Evolutionary conservation across 2,329 filamentous ascomycete species (phyloP).

Genomic region (Apiospora sp.): DNA sequence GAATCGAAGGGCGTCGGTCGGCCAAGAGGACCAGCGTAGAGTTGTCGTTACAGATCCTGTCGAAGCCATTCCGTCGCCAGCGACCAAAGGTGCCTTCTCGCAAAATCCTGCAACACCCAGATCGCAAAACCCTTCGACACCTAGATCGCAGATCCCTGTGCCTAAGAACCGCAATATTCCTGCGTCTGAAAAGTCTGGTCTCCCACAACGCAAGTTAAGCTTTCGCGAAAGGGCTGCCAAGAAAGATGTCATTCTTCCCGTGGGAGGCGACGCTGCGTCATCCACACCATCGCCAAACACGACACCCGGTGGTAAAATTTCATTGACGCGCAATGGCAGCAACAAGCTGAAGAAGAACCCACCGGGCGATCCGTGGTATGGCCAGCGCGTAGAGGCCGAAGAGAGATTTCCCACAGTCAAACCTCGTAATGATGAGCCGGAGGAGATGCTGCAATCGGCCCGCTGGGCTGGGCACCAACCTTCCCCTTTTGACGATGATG

Average conservation of each 20-base stretch:
- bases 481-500: slow-evolving; percentile 26
- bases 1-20: slow-evolving; percentile 37
- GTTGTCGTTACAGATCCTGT: slow-evolving; percentile 24
- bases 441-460: slow-evolving; percentile 8
- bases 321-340: slow-evolving; percentile 58
- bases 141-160: slow-evolving; percentile 39
- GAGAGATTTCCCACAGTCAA: slow-evolving; percentile 40
- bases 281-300: slow-evolving; percentile 38
- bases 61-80: slow-evolving; percentile 8
- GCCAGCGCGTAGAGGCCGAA: slow-evolving; percentile 52
- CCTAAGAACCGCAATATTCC: slow-evolving; percentile 36
- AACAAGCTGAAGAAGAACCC: slow-evolving; percentile 67
- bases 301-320: slow-evolving; percentile 45
- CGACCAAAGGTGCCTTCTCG: slow-evolving; percentile 36
- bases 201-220: slow-evolving; percentile 64
- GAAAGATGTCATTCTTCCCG: slow-evolving; percentile 49
- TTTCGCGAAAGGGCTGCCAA: slow-evolving; percentile 65
- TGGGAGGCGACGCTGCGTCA: slow-evolving; percentile 37
- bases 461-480: background rate
- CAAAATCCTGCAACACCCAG: slow-evolving; percentile 45
- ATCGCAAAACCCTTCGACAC: slow-evolving; percentile 42
- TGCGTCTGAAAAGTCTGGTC: slow-evolving; percentile 39
- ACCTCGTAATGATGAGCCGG: slow-evolving; percentile 25
- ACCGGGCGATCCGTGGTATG: slow-evolving; percentile 59
- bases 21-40: slow-evolving; percentile 36